A percentile compares a stretch with the other conserved stretches of the same genome.
Evolutionary conservation across 768 basidiomycete genomes (phyloP).

Genomic region (Boletus huronensis): DNA sequence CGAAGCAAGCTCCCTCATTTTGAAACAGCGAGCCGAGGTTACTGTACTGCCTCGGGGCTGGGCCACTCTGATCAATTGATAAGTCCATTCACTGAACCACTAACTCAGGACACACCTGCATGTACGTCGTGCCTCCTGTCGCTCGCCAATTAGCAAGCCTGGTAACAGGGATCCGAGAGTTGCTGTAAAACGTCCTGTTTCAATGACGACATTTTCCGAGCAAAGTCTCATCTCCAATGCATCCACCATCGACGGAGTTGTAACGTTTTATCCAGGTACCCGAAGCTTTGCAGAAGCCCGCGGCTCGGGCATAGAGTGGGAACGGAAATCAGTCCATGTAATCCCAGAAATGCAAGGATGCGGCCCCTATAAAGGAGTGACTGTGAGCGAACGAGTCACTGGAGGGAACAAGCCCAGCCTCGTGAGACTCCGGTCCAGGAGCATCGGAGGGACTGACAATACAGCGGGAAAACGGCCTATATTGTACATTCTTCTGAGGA

Average conservation of each 20-base stretch:
- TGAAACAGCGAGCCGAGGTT: background rate
- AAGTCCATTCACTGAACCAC: background rate
- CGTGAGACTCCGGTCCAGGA: background rate
- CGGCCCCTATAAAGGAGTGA: conserved; percentile 2
- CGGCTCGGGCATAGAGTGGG: conserved; percentile 20
- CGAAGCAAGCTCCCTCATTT: conserved; percentile 7
- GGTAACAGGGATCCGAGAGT: background rate
- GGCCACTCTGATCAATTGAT: background rate
- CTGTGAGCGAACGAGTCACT: background rate
- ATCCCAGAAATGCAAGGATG: conserved; percentile 2
- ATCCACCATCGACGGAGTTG: conserved; percentile 30
- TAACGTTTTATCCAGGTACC: conserved; percentile 6
- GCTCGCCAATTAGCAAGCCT: background rate
- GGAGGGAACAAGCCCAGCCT: background rate
- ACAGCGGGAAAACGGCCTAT: background rate
- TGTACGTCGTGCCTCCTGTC: background rate
- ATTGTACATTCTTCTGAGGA: background rate
- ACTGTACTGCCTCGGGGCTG: conserved; percentile 3
- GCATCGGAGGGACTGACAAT: background rate
- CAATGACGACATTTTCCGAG: conserved; percentile 1
- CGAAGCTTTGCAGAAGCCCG: conserved; percentile 11
- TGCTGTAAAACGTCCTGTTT: background rate
- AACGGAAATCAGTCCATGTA: conserved; percentile 8
- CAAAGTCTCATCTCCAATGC: conserved; percentile 10
- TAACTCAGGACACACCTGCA: background rate